These are phyloP conservation scores for Mucor ambiguus DNA, from an alignment of 371 early-diverging fungal genomes.

Conservation along the genomic window DNA sequence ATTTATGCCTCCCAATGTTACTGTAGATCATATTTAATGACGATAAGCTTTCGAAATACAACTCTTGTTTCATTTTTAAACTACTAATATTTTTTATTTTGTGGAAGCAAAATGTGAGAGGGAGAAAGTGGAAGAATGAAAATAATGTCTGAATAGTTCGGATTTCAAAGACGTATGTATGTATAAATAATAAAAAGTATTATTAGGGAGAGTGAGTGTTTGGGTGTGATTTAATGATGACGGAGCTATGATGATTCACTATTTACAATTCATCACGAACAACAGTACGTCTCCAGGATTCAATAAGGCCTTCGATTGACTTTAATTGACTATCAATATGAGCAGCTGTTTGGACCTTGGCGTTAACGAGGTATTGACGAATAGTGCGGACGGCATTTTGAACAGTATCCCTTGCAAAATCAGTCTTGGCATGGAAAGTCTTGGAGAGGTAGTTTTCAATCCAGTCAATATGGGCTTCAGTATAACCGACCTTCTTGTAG, in stretches of 20 bases:
- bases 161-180: not conserved
- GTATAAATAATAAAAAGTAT: not conserved
- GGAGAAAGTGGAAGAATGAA: not conserved
- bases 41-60: not conserved
- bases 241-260: not conserved
- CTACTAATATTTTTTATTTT: not conserved
- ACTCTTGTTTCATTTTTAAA: not conserved
- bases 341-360: slow-evolving; percentile 39
- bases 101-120: not conserved
- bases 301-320: slow-evolving; percentile 35
- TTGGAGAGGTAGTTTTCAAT: slow-evolving; percentile 37
- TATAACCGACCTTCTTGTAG: slow-evolving; percentile 42
- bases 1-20: no score
- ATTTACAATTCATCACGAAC: slow-evolving; percentile 37
- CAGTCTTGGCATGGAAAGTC: slow-evolving; percentile 31
- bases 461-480: slow-evolving; percentile 49
- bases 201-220: not conserved
- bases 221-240: not conserved
- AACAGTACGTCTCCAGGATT: slow-evolving; percentile 32
- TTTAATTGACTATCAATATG: slow-evolving; percentile 44
- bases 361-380: slow-evolving; percentile 34
- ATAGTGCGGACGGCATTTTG: slow-evolving; percentile 31
- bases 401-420: slow-evolving; percentile 33
- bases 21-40: not conserved
- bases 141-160: not conserved